A percentile compares a stretch with the other conserved stretches of the same genome.
Conservation (phyloP, 306 rosid species). For the Luffa acutangula region DNA sequence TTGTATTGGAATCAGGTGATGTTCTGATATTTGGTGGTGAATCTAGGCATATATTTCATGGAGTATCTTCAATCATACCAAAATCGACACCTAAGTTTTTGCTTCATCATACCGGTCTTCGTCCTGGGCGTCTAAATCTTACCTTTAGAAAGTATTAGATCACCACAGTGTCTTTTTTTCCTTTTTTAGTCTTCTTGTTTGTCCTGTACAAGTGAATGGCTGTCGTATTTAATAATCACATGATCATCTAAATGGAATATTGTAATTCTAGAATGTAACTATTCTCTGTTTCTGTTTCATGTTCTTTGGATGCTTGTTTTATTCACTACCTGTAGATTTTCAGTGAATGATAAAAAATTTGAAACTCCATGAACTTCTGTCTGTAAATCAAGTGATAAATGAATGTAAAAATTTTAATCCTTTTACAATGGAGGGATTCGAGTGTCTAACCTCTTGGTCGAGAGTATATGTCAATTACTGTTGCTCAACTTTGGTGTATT, state of each 20-base stretch:
- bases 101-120: conserved; percentile 24
- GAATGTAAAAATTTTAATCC: no score
- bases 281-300: not conserved
- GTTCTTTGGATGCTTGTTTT: not conserved
- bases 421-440: no score
- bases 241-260: not conserved
- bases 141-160: conserved; percentile 45
- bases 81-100: conserved; percentile 41
- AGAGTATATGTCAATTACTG: no score
- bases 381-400: no score
- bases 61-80: conserved; percentile 43
- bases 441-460: no score
- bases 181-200: not conserved
- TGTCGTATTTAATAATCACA: not conserved
- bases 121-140: conserved; percentile 59
- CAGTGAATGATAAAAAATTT: no score
- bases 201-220: not conserved
- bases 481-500: no score
- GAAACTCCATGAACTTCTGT: no score
- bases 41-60: conserved; percentile 55
- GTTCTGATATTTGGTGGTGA: conserved; percentile 61
- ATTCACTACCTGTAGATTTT: not conserved
- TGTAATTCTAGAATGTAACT: not conserved
- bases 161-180: not conserved
- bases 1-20: conserved; percentile 57